Base-by-base conservation (phyloP, 192 early-diverging fungal genomes). In the Coemansia sp. region DNA sequence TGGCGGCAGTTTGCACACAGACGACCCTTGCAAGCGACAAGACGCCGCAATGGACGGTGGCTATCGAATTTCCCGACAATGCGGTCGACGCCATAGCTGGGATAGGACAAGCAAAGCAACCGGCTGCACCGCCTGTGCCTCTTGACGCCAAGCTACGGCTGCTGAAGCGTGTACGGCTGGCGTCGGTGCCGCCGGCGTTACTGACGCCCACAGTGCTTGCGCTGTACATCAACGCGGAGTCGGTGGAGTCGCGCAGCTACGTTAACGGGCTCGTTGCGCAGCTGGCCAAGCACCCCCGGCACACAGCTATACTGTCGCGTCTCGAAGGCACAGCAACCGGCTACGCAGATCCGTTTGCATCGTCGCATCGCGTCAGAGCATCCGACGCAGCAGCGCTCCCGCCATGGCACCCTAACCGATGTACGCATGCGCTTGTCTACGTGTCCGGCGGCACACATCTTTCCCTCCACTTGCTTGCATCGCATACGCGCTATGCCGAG, bases 391-490 rank as follows among this genome's bases (percentile, higher is more conserved):
- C 49, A 15, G 24, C 35, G 36, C 45, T 44, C 14, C 20, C 65
- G 46, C 60, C 69, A 16, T 24, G 45, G n/a, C 23, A 6, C n/a
- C 64, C 39, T 33, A 41, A 53, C 59, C 38, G 64, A 63, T 43
- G 39, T 26, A 21, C 66, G 6, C 67, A 68, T 23, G 72, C 66
- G 11, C 62, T 74, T 24, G 41, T 81, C 5, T 81, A 81, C 41
- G 48, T 60, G 45, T 53, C 56, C 2, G 56, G 58, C 39, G 21
- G 58, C 33, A 26, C 53, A 26, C 68, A 66, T 1, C 38, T 81
- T 45, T 67, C 64, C n/a, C 44, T 76, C 48, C 79, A 81, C n/a
- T 12, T 81, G 36, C 66, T 81, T 30, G 66, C 62, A 35, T 36
- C 58, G 44, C 46, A 51, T 14, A 45, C 62, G 44, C 35, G 38